Evolutionary conservation across 495 filamentous ascomycete species (phyloP), one percentile per base, ranked within the genome.

Genomic region (Cetradonia linearis): DNA sequence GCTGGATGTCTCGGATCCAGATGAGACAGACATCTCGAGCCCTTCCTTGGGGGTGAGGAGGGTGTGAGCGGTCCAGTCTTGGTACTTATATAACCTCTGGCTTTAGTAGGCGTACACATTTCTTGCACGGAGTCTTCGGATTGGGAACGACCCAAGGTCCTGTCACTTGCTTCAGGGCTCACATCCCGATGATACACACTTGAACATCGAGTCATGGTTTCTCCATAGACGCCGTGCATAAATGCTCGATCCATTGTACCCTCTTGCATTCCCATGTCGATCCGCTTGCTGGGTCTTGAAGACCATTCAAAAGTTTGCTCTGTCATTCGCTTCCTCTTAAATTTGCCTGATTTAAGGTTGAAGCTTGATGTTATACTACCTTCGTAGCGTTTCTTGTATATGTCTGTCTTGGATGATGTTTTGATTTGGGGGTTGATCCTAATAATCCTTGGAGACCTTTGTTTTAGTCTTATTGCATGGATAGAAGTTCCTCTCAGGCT

Each of bases 331-430:
- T 46, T 61, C 16, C n/a, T 28, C 10, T 34, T 27, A 8, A 9
- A 6, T 20, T 6, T 3, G 31, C 18, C 16, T 42, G 59, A 28
- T 38, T n/a, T 10, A 3, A 37, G 13, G 25, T 14, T 46, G 28
- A 42, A 58, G 5, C 42, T 58, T 5, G 33, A 58, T 13, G 36
- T 53, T 5, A 54, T 52, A 8, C 34, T 56, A 6, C 28, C 58
- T 23, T 55, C 30, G 38, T 66, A 66, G 25, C 56, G 38, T 13
- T 60, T 59, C 38, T 44, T 48, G 16, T 59, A 13, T 0, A 62
- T 23, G 36, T 58, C 57, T 23, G 31, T 27, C 11, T 23, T 38
- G 7, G 63, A 62, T 13, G 52, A 58, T 20, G 42, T 44, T n/a
- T 58, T 47, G 54, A 28, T 25, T 58, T 47, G 23, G 16, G 55